Evolutionary conservation across 371 early-diverging fungal genomes (phyloP).

Genomic region (Mortierella sp.): DNA sequence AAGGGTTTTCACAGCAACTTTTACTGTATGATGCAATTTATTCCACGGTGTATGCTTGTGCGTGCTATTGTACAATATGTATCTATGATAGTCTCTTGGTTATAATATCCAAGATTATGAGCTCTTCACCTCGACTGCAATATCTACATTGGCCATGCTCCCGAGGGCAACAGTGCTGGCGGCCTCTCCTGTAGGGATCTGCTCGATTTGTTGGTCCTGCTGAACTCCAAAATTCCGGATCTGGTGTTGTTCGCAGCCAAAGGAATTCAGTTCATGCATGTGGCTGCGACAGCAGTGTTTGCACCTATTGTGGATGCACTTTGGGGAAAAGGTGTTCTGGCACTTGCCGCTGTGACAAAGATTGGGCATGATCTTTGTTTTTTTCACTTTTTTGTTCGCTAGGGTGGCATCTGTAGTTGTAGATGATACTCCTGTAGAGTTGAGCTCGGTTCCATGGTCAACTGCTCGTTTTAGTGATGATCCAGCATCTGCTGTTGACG

Average conservation of each 20-base stretch:
- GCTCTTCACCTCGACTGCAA: too few species aligned
- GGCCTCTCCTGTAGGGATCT: background rate
- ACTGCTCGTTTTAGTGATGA: background rate
- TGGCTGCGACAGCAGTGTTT: conserved; percentile 42
- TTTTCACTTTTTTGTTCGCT: conserved; percentile 37
- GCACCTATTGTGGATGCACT: conserved; percentile 43
- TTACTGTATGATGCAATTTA: too few species aligned
- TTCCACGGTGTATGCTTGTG: too few species aligned
- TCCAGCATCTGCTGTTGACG: background rate
- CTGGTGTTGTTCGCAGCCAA: conserved; percentile 28
- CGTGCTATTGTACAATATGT: too few species aligned
- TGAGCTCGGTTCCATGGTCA: background rate
- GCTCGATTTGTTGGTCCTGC: background rate
- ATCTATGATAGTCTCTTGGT: too few species aligned
- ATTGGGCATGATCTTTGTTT: conserved; percentile 22
- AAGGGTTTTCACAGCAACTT: too few species aligned
- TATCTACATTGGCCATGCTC: too few species aligned
- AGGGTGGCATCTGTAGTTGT: background rate
- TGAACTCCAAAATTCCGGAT: background rate
- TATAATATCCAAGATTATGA: too few species aligned
- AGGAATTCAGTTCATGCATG: conserved; percentile 19
- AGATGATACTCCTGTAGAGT: background rate
- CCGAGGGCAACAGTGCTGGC: too few species aligned
- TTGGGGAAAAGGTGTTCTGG: conserved; percentile 30
- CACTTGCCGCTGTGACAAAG: conserved; percentile 30